Percentiles rank a stretch among this genome's conserved stretches.
phyloP scores from a whole-genome alignment of 345 rosid species.

The Eucalyptus regnans region DNA sequence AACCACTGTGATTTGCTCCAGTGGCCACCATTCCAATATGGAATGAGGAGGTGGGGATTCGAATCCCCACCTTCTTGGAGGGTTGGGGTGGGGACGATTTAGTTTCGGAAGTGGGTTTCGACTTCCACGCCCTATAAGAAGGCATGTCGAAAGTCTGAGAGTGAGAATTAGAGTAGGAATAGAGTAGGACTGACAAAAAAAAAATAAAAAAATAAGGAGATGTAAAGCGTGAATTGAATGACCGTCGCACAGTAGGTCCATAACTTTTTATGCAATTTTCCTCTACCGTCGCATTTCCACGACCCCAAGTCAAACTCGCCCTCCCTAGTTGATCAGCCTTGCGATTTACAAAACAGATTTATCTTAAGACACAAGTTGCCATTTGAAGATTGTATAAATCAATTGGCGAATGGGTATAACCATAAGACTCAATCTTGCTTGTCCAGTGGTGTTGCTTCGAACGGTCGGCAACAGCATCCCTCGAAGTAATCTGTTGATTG shows the following conservation, averaged over 20 bases:
- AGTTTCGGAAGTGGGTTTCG: too few relatives aligned
- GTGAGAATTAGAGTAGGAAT: too few relatives aligned
- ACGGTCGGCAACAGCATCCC: background rate
- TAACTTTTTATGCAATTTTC: background rate
- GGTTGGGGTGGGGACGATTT: too few relatives aligned
- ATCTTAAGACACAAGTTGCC: background rate
- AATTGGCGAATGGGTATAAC: background rate
- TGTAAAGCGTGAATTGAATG: background rate
- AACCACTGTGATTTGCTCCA: background rate
- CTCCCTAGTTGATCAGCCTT: background rate
- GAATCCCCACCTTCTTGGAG: too few relatives aligned
- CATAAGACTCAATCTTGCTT: background rate
- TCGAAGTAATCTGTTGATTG: background rate
- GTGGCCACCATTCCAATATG: too few relatives aligned
- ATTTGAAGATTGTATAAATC: background rate
- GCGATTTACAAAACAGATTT: background rate
- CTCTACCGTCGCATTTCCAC: background rate
- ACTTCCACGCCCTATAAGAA: too few relatives aligned
- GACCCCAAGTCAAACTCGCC: background rate
- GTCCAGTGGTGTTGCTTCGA: background rate
- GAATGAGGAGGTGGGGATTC: too few relatives aligned
- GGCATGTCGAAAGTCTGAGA: too few relatives aligned
- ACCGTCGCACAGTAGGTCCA: rapidly evolving
- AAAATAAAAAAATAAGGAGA: background rate
- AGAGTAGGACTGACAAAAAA: too few relatives aligned